phyloP scores from a whole-genome alignment of 495 filamentous ascomycete species.

The Hyaloscypha bicolor region DNA sequence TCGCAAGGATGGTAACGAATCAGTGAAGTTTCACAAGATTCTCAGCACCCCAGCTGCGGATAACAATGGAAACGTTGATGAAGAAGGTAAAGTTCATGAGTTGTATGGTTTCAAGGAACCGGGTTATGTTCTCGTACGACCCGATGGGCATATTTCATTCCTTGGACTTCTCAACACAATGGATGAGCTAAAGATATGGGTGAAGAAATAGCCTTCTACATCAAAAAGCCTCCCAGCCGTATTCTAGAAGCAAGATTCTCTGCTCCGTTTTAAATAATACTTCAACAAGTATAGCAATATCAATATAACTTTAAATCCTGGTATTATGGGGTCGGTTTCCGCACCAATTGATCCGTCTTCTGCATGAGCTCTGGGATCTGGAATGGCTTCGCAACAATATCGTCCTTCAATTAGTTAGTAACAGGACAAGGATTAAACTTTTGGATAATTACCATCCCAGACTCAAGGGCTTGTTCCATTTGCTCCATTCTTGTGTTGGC shows the following conservation, averaged over 20 bases:
- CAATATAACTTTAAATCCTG: neutral
- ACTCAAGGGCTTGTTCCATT: conserved; percentile 52
- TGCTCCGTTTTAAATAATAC: neutral
- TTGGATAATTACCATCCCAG: conserved; percentile 42
- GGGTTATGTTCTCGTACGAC: conserved; percentile 42
- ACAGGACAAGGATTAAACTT: neutral
- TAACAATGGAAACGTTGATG: conserved; percentile 31
- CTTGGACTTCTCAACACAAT: conserved; percentile 38
- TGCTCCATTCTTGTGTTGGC: conserved; percentile 77
- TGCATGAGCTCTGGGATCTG: conserved; percentile 26
- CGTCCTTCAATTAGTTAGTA: conserved; percentile 19
- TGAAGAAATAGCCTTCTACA: neutral
- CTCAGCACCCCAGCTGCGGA: neutral
- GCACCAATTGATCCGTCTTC: conserved; percentile 23
- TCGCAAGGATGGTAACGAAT: neutral
- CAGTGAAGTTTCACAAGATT: conserved; percentile 10
- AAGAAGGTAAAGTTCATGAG: conserved; percentile 34
- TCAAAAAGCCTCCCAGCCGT: neutral
- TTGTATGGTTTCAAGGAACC: conserved; percentile 40
- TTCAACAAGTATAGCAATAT: neutral
- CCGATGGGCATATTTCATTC: conserved; percentile 44
- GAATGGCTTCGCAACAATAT: conserved; percentile 28
- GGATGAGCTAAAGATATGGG: conserved; percentile 33
- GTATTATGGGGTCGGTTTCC: neutral
- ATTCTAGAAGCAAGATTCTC: neutral